A percentile compares a stretch with the other conserved stretches of the same genome.
phyloP scores from a whole-genome alignment of 2,329 filamentous ascomycete species.

The Didymella sp. region DNA sequence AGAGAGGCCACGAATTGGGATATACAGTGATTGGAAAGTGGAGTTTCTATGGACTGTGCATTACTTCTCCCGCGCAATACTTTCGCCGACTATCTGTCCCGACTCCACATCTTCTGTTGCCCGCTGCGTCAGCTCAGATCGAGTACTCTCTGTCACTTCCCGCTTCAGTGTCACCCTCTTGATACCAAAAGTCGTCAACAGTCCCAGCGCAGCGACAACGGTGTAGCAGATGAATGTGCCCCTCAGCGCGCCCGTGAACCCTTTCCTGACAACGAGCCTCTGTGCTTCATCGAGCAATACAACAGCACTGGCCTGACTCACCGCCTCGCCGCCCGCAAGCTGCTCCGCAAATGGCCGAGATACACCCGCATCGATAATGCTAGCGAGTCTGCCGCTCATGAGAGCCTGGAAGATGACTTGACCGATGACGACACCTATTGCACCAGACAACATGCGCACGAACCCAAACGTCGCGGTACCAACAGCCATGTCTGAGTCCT shows the following conservation, averaged over 20 bases:
- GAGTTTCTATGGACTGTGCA: too few species aligned
- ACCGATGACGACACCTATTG: constrained; percentile 58
- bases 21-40: too few species aligned
- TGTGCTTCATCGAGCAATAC: constrained; percentile 38
- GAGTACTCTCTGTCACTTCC: not conserved
- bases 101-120: not conserved
- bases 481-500: constrained; percentile 58
- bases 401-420: constrained; percentile 61
- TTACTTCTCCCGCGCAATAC: not conserved
- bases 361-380: constrained; percentile 33
- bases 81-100: too few species aligned
- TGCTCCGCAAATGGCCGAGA: constrained; percentile 26
- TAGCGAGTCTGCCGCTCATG: constrained; percentile 59
- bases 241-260: constrained; percentile 54
- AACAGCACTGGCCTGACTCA: constrained; percentile 39
- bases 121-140: not conserved
- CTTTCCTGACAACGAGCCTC: constrained; percentile 48
- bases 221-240: constrained; percentile 62
- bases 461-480: constrained; percentile 62
- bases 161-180: constrained; percentile 38
- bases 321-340: constrained; percentile 42
- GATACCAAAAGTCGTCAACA: constrained; percentile 45
- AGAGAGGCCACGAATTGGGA: too few species aligned
- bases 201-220: constrained; percentile 47
- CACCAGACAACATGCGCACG: constrained; percentile 53